A percentile compares a stretch with the other conserved stretches of the same genome.
Evolutionary conservation across 1,139 yeast species (phyloP).

Genomic region (Blastobotrys aristatus): DNA sequence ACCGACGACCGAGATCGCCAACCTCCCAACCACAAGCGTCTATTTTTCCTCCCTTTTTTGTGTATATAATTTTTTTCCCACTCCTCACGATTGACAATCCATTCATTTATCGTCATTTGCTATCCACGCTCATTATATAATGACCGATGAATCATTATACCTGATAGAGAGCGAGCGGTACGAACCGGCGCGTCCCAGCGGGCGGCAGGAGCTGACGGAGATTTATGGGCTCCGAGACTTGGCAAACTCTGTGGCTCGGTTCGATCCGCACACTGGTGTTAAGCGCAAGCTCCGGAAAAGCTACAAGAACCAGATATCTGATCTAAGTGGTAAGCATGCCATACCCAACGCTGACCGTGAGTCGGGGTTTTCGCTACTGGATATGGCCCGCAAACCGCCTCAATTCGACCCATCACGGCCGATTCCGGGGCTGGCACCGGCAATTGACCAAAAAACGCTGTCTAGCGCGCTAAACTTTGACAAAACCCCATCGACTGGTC

Average conservation of each 20-base stretch:
- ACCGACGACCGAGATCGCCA: no score
- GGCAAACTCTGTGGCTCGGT: constrained; percentile 76
- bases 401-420: constrained; percentile 22
- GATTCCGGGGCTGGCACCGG: constrained; percentile 24
- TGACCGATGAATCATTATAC: constrained; percentile 1
- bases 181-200: constrained; percentile 49
- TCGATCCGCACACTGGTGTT: constrained; percentile 83
- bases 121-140: background rate
- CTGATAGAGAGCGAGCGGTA: constrained; percentile 1
- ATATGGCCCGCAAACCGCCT: constrained; percentile 29
- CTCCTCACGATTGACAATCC: no score
- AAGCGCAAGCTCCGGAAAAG: constrained; percentile 91
- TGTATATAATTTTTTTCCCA: no score
- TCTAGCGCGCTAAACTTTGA: constrained; percentile 55
- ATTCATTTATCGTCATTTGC: no score
- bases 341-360: constrained; percentile 43
- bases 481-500: constrained; percentile 63
- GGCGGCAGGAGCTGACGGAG: constrained; percentile 62
- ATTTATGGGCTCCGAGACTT: constrained; percentile 63
- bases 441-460: constrained; percentile 48
- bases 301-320: constrained; percentile 84
- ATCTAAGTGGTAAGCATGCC: constrained; percentile 70
- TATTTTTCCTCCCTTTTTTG: no score
- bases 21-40: no score
- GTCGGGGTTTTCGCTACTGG: constrained; percentile 30